Base-by-base conservation (phyloP, 441 rosid species). In the Pelargonium australe region DNA sequence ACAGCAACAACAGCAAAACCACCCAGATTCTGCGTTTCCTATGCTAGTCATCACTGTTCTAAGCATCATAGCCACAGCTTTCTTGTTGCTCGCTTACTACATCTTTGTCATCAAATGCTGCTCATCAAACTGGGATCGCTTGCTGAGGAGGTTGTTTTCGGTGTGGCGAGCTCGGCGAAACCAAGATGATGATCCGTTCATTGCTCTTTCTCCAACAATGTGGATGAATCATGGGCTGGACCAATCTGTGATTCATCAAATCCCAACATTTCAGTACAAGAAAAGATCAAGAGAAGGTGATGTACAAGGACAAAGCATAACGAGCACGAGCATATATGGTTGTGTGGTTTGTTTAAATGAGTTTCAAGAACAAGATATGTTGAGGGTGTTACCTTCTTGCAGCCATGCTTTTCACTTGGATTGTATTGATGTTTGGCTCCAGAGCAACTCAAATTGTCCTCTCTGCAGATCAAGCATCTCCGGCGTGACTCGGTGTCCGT, bases 321-420 rank as follows among this genome's bases (percentile, higher is more conserved):
- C 6, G 78, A 68, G 60, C 63, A 70, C 66, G 67, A 77, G 47
- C 68, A 61, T 80, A 37, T 76, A 75, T 10, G 89, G 87, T 19
- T 86, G 90, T 40, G 81, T 84, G 70, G 90, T 87, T 55, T 87
- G 93, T 71, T 67, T 87, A 68, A 86, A 76, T 23, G 90, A 88
- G 75, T 88, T 84, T 72, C 81, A 80, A 70, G 89, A 86, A 12
- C 79, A 79, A 12, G 93, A 86, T 72, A 79, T 78, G 86, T 65
- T 88, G 20, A 77, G 87, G 69, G 79, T 82, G 76, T 85, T 88
- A 41, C 93, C 93, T 1, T 78, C 75, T 17, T 88, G 93, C 51
- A 74, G 80, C 70, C 90, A 86, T 41, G 62, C 78, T 28, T 87
- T 87, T 69, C 93, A 87, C 69, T 80, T 82, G 3, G 89, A 84